Conservation (phyloP, 208 protist species). For the Vickermania ingenoplastis region DNA sequence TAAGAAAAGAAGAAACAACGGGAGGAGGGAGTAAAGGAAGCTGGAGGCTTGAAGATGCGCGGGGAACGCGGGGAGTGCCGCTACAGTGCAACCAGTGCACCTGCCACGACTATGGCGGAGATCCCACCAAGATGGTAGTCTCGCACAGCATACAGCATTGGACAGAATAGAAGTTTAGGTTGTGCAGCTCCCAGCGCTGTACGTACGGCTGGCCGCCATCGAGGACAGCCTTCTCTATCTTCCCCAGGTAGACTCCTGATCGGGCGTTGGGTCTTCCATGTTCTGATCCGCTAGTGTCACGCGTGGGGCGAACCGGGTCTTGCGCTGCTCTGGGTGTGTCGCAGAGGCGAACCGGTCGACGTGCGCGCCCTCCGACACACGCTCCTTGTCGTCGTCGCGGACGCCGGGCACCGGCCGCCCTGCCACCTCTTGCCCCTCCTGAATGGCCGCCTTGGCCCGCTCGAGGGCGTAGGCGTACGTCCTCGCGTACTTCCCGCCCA, state of each 20-base stretch:
- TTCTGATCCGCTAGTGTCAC: conserved; percentile 22
- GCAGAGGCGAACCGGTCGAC: conserved; percentile 77
- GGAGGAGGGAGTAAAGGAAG: too few relatives aligned
- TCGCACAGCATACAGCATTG: too few relatives aligned
- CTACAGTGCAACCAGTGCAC: too few relatives aligned
- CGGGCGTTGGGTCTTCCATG: conserved; percentile 54
- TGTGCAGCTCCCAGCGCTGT: too few relatives aligned
- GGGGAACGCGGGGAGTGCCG: too few relatives aligned
- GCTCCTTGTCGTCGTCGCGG: conserved; percentile 31
- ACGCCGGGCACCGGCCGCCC: conserved; percentile 19
- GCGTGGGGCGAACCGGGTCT: conserved; percentile 48
- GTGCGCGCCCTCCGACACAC: conserved; percentile 32
- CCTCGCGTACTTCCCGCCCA: conserved; percentile 79
- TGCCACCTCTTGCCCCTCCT: conserved; percentile 22
- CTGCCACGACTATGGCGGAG: too few relatives aligned
- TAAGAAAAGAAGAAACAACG: too few relatives aligned
- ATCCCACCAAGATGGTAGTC: too few relatives aligned
- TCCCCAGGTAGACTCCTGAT: conserved; percentile 55
- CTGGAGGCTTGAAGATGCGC: too few relatives aligned
- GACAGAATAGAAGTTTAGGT: too few relatives aligned
- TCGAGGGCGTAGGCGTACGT: conserved; percentile 75
- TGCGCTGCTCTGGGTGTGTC: conserved; percentile 79
- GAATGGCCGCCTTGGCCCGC: conserved; percentile 64
- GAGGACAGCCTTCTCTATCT: too few relatives aligned
- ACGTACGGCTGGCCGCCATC: too few relatives aligned